A percentile compares a stretch with the other conserved stretches of the same genome.
phyloP scores from a whole-genome alignment of 768 basidiomycete species.

The Pseudohyphozyma bogoriensis region DNA sequence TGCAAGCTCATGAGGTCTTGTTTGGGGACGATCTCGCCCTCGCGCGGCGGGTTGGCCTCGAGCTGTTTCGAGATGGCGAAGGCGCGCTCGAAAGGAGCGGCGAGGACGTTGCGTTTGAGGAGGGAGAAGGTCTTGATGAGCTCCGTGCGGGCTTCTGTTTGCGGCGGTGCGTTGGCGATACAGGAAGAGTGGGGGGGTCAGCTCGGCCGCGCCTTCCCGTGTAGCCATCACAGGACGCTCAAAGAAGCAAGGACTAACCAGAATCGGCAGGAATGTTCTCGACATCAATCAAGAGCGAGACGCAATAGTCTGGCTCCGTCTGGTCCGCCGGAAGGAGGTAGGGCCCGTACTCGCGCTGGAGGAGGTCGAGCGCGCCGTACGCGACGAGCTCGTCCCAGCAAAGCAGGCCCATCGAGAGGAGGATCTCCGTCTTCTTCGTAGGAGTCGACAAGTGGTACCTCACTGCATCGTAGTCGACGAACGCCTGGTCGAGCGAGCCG shows the following conservation, averaged over 20 bases:
- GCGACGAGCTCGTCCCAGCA: constrained; percentile 90
- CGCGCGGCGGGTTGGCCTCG: constrained; percentile 45
- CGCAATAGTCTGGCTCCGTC: constrained; percentile 78
- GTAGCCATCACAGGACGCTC: too few species aligned
- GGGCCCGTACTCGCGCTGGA: constrained; percentile 71
- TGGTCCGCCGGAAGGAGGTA: constrained; percentile 44
- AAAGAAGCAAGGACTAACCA: constrained; percentile 50
- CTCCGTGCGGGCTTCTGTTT: constrained; percentile 61
- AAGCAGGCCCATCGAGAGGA: constrained; percentile 83
- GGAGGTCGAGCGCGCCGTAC: constrained; percentile 71
- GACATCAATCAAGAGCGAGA: constrained; percentile 75
- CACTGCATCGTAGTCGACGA: constrained; percentile 96
- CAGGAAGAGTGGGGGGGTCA: too few species aligned
- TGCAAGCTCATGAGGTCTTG: constrained; percentile 86
- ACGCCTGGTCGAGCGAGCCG: constrained; percentile 80
- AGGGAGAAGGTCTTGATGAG: constrained; percentile 72
- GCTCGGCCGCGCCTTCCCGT: background rate
- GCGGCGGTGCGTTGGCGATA: too few species aligned
- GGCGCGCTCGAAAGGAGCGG: constrained; percentile 84
- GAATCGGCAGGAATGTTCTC: constrained; percentile 70
- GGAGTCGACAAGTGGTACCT: constrained; percentile 87
- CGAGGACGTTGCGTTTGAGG: constrained; percentile 84
- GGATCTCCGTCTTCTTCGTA: constrained; percentile 54
- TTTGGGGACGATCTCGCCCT: constrained; percentile 50
- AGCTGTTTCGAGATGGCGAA: constrained; percentile 73